Percentiles rank a stretch among this genome's conserved stretches.
These are phyloP conservation scores for Phytophthora sojae DNA, from an alignment of 352 stramenopile genomes.

Conservation along the genomic window DNA sequence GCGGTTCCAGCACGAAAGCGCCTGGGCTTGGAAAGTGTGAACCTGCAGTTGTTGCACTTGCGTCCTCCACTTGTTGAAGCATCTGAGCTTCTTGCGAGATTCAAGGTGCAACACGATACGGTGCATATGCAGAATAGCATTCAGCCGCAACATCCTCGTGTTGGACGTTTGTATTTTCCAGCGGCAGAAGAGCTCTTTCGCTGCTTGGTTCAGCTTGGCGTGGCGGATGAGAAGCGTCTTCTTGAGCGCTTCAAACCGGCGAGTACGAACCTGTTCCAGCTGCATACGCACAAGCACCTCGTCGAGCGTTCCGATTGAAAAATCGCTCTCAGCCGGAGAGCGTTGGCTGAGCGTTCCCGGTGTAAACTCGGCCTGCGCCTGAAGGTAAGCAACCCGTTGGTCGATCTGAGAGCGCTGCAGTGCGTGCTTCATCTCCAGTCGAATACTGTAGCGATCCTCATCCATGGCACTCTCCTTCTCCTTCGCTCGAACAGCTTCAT, in stretches of 20 bases:
- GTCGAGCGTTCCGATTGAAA: slow-evolving; percentile 61
- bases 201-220: slow-evolving; percentile 38
- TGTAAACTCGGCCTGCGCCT: slow-evolving; percentile 40
- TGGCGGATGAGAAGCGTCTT: slow-evolving; percentile 67
- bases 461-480: slow-evolving; percentile 63
- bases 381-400: slow-evolving; percentile 59
- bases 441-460: slow-evolving; percentile 71
- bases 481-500: slow-evolving; percentile 62
- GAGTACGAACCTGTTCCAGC: slow-evolving; percentile 63
- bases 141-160: slow-evolving; percentile 29
- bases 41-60: slow-evolving; percentile 45
- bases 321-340: slow-evolving; percentile 36
- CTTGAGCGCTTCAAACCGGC: slow-evolving; percentile 74
- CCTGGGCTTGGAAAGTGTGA: slow-evolving; percentile 52
- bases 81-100: slow-evolving; percentile 35
- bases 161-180: slow-evolving; percentile 55
- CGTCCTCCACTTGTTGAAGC: slow-evolving; percentile 53
- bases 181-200: slow-evolving; percentile 42
- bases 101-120: slow-evolving; percentile 48
- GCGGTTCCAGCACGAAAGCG: slow-evolving; percentile 68
- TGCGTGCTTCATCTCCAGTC: slow-evolving; percentile 68
- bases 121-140: slow-evolving; percentile 55
- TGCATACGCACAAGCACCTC: slow-evolving; percentile 74
- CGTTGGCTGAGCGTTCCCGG: neutral
- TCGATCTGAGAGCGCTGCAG: slow-evolving; percentile 72